phyloP scores from a whole-genome alignment of 805 yeast genomes.

The Wickerhamomyces alni region DNA sequence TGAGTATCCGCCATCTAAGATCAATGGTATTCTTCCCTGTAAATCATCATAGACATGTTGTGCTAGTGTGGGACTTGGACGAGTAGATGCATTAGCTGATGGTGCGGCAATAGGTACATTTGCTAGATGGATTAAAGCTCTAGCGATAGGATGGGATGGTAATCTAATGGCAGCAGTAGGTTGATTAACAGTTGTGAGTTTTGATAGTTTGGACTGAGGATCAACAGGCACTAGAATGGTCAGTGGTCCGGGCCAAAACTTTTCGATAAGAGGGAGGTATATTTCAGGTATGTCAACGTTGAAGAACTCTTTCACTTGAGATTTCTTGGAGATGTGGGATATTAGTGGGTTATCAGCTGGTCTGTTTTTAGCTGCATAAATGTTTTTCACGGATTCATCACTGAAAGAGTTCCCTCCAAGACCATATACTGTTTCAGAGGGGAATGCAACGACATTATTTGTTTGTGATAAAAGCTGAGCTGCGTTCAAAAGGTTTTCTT shows the following conservation, averaged over 20 bases:
- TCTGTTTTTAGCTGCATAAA: slow-evolving; percentile 84
- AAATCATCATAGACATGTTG: slow-evolving; percentile 79
- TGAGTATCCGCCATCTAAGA: slow-evolving; percentile 88
- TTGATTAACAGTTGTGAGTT: slow-evolving; percentile 79
- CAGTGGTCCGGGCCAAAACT: slow-evolving; percentile 95
- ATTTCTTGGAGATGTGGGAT: slow-evolving; percentile 75
- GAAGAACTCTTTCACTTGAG: slow-evolving; percentile 61
- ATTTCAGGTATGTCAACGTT: slow-evolving; percentile 55
- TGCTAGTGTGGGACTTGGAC: slow-evolving; percentile 91
- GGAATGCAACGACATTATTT: slow-evolving; percentile 76
- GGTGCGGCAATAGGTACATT: slow-evolving; percentile 96
- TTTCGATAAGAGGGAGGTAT: slow-evolving; percentile 56
- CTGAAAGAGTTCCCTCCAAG: slow-evolving; percentile 81
- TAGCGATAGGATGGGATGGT: slow-evolving; percentile 82
- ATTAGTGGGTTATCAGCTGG: slow-evolving; percentile 96
- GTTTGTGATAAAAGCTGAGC: slow-evolving; percentile 45
- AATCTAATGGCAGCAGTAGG: slow-evolving; percentile 88
- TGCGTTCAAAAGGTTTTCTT: slow-evolving; percentile 48
- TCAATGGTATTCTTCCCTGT: slow-evolving; percentile 71
- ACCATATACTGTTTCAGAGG: slow-evolving; percentile 97
- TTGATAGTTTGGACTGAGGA: slow-evolving; percentile 48
- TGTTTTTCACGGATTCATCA: slow-evolving; percentile 67
- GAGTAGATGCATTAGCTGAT: slow-evolving; percentile 92
- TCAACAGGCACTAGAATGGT: slow-evolving; percentile 73
- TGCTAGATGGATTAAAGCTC: slow-evolving; percentile 80